Evolutionary conservation across 1,284 basidiomycete genomes (phyloP).

Genomic region (Xerocomus nothofagi): DNA sequence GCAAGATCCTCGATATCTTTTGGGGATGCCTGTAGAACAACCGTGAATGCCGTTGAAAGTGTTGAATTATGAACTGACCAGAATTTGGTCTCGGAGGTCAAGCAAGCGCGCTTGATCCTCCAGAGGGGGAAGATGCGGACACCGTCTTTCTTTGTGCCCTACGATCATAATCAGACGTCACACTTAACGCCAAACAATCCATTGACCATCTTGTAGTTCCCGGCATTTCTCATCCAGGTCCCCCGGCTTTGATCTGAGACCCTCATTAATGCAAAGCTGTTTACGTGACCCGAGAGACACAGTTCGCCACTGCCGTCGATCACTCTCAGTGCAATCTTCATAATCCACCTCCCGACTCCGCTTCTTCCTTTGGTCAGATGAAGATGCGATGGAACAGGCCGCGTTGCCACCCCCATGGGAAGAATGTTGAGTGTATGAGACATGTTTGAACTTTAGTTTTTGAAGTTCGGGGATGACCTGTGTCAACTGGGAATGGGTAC

Average conservation of each 20-base stretch:
- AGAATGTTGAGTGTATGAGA: constrained; percentile 7
- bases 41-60: constrained; percentile 1
- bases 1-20: constrained; percentile 96
- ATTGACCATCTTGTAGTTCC: constrained; percentile 77
- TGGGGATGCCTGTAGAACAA: constrained; percentile 65
- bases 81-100: constrained; percentile 87
- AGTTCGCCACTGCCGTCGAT: constrained; percentile 47
- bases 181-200: not conserved
- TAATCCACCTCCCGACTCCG: constrained; percentile 26
- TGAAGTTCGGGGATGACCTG: constrained; percentile 88
- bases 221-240: constrained; percentile 92
- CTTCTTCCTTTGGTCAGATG: constrained; percentile 18
- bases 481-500: constrained; percentile 93
- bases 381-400: constrained; percentile 7
- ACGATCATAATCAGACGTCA: constrained; percentile 7
- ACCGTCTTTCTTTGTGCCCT: constrained; percentile 69
- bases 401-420: constrained; percentile 6
- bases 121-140: constrained; percentile 78
- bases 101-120: constrained; percentile 73
- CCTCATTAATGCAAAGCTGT: constrained; percentile 92
- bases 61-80: constrained; percentile 50
- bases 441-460: constrained; percentile 55
- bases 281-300: constrained; percentile 90
- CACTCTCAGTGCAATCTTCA: constrained; percentile 26
- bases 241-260: constrained; percentile 62